phyloP scores from a whole-genome alignment of 2,329 filamentous ascomycete species.

The Xylaria sp. region DNA sequence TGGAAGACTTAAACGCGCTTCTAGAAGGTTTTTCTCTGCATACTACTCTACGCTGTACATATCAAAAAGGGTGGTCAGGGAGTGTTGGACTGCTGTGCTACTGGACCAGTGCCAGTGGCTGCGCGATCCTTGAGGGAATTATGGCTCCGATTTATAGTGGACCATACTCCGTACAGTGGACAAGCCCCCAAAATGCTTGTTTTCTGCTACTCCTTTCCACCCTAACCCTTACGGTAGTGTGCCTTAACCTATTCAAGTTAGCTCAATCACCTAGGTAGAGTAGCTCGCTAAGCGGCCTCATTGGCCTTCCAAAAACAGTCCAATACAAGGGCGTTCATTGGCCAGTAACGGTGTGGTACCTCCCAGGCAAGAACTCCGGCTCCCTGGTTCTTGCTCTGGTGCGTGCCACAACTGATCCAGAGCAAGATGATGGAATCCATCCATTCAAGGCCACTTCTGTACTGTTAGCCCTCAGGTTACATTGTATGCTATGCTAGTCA shows the following conservation, averaged over 20 bases:
- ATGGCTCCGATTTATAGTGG: conserved; percentile 16
- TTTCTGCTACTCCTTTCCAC: conserved; percentile 18
- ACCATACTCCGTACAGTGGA: conserved; percentile 4
- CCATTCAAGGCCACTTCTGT: conserved; percentile 21
- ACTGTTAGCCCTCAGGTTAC: not conserved
- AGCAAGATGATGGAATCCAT: not conserved
- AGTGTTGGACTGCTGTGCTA: conserved; percentile 10
- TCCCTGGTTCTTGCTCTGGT: conserved; percentile 3
- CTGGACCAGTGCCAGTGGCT: conserved; percentile 6
- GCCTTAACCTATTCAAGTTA: not conserved
- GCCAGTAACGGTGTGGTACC: conserved; percentile 2
- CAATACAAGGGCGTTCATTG: conserved; percentile 22
- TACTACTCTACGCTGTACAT: not conserved
- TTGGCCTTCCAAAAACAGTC: conserved; percentile 27
- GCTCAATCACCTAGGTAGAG: not conserved
- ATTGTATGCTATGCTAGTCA: not conserved
- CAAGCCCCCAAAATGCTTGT: conserved; percentile 34
- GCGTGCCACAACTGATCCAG: not conserved
- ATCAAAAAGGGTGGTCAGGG: not conserved
- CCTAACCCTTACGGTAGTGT: not conserved
- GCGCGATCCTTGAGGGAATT: conserved; percentile 31
- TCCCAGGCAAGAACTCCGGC: conserved; percentile 18
- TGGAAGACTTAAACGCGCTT: conserved; percentile 23
- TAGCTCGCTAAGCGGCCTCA: not conserved
- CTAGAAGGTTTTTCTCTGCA: conserved; percentile 34